A percentile compares a stretch with the other conserved stretches of the same genome.
Conservation (phyloP, 192 early-diverging fungal species). For the Entomortierella chlamydospora region DNA sequence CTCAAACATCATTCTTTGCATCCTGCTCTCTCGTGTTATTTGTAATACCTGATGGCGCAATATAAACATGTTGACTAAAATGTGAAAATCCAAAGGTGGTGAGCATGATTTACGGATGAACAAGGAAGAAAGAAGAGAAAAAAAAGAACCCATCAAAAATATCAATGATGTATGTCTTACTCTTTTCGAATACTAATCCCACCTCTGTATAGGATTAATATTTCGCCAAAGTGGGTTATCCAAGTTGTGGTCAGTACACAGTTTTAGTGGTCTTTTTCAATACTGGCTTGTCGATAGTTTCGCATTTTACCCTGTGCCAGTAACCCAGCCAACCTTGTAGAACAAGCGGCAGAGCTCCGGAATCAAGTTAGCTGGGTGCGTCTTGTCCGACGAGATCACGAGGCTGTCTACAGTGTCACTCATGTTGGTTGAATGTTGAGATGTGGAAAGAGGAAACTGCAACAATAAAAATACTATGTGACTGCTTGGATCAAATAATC, state of each 20-base stretch:
- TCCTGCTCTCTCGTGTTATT: too few relatives aligned
- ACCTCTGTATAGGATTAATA: conserved; percentile 57
- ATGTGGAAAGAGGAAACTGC: not conserved
- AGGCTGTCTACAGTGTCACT: conserved; percentile 56
- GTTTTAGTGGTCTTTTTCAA: not conserved
- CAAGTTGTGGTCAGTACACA: not conserved
- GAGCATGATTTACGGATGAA: too few relatives aligned
- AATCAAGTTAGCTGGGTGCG: conserved; percentile 88
- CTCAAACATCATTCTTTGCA: too few relatives aligned
- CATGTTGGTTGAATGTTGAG: conserved; percentile 11
- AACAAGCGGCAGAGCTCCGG: conserved; percentile 92
- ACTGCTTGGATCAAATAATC: not conserved
- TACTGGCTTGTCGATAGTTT: not conserved
- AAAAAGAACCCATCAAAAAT: not conserved
- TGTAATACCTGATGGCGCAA: conserved; percentile 78
- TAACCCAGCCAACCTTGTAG: conserved; percentile 94
- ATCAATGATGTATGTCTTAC: conserved; percentile 49
- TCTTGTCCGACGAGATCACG: conserved; percentile 65
- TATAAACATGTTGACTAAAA: conserved; percentile 75
- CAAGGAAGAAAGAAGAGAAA: conserved; percentile 4
- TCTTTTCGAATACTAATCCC: conserved; percentile 84
- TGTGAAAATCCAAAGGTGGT: not conserved
- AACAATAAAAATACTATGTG: not conserved
- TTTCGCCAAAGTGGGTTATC: too few relatives aligned
- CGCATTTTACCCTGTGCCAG: conserved; percentile 84